Percentiles rank a stretch among this genome's conserved stretches.
These are phyloP conservation scores for Cordyceps fumosorosea DNA, from an alignment of 2,329 filamentous ascomycete species.

Conservation along the genomic window DNA sequence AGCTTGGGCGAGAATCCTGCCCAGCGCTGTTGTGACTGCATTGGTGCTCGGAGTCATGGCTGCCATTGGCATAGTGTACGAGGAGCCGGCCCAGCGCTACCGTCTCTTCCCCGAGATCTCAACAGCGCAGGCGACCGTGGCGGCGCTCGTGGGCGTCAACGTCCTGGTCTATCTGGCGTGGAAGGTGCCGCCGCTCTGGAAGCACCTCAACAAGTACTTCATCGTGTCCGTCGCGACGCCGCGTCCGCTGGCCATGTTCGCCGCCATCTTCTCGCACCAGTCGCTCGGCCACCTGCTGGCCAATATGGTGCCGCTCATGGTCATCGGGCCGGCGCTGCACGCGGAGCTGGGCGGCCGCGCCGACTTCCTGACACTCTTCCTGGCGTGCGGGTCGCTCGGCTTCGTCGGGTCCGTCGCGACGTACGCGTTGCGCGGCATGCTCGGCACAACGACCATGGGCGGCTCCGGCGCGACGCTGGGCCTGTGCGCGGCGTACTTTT, in stretches of 20 bases:
- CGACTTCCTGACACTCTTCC: constrained; percentile 61
- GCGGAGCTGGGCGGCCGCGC: constrained; percentile 60
- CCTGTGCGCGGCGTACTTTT: constrained; percentile 55
- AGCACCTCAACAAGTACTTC: constrained; percentile 61
- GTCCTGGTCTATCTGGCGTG: constrained; percentile 49
- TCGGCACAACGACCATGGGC: constrained; percentile 52
- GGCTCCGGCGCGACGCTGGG: constrained; percentile 60
- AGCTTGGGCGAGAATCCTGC: constrained; percentile 47
- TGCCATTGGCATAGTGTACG: constrained; percentile 42
- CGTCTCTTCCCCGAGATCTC: constrained; percentile 56
- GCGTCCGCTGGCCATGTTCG: constrained; percentile 53
- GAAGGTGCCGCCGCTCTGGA: constrained; percentile 60
- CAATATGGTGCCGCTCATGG: constrained; percentile 61
- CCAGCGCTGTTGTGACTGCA: constrained; percentile 37
- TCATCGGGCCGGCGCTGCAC: constrained; percentile 61
- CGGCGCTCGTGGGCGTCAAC: constrained; percentile 55
- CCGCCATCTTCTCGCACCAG: constrained; percentile 65
- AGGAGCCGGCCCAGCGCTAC: constrained; percentile 43
- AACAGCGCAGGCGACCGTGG: constrained; percentile 58
- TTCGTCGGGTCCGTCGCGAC: constrained; percentile 51
- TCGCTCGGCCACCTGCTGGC: constrained; percentile 49
- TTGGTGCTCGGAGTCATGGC: constrained; percentile 38
- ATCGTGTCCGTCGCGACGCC: constrained; percentile 59
- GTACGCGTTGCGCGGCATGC: constrained; percentile 39
- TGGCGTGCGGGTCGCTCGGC: constrained; percentile 51